Conservation (phyloP, 192 early-diverging fungal genomes). For the Backusella sp. region DNA sequence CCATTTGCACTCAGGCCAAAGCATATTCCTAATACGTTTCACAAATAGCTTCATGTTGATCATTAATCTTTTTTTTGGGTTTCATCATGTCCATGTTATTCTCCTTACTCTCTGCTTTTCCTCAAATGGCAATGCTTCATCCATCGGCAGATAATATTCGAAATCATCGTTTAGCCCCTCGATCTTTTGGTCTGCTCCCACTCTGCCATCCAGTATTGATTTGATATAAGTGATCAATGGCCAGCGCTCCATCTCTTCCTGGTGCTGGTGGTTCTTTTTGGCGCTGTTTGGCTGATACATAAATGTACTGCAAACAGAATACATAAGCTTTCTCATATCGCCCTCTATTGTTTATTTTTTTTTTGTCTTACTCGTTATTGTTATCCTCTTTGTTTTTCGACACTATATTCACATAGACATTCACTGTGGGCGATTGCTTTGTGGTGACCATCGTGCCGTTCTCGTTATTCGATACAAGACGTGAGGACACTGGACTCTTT, state of each 20-base stretch:
- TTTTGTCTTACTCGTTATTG: not conserved
- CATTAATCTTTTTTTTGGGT: not conserved
- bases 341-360: not conserved
- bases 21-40: conserved; percentile 35
- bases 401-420: conserved; percentile 32
- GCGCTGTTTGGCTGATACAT: not conserved
- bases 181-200: conserved; percentile 12
- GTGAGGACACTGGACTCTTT: conserved; percentile 16
- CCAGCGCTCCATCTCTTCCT: conserved; percentile 8
- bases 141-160: conserved; percentile 21
- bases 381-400: conserved; percentile 15
- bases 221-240: conserved; percentile 19
- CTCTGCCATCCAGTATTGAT: conserved; percentile 16
- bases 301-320: not conserved
- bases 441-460: not conserved
- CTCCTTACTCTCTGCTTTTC: not conserved
- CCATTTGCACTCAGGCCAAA: conserved; percentile 43
- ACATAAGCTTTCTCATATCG: not conserved
- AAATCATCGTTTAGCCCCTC: conserved; percentile 12
- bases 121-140: conserved; percentile 13
- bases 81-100: too few relatives aligned
- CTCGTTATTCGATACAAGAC: conserved; percentile 5
- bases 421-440: conserved; percentile 31
- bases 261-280: not conserved
- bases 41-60: conserved; percentile 24